Evolutionary conservation across 768 basidiomycete species (phyloP).

Genomic region (Paxillus involutus): DNA sequence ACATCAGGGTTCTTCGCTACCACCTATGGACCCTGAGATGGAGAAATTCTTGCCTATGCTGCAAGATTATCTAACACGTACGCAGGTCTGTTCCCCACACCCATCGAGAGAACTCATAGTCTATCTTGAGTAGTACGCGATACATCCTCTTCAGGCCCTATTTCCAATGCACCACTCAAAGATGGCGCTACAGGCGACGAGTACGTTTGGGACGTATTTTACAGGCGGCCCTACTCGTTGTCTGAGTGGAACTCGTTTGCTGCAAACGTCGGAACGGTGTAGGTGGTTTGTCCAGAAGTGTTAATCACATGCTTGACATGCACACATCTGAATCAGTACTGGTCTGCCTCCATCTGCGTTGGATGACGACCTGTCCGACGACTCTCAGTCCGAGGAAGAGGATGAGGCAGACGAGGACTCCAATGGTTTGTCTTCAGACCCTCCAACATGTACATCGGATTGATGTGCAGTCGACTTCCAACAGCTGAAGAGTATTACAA

Average conservation of each 20-base stretch:
- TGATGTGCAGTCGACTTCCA: not conserved
- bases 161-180: not conserved
- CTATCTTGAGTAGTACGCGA: constrained; percentile 24
- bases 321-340: constrained; percentile 39
- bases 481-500: constrained; percentile 81
- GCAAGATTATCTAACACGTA: constrained; percentile 70
- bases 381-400: constrained; percentile 64
- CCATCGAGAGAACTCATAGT: not conserved
- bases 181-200: constrained; percentile 39
- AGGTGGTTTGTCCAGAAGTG: constrained; percentile 19
- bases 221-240: constrained; percentile 60
- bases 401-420: constrained; percentile 86
- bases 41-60: constrained; percentile 77
- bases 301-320: not conserved
- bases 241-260: constrained; percentile 59
- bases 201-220: constrained; percentile 86
- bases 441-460: not conserved
- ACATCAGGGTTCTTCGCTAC: constrained; percentile 27
- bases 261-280: constrained; percentile 67
- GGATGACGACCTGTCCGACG: constrained; percentile 54
- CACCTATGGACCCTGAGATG: constrained; percentile 56
- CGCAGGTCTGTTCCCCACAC: constrained; percentile 15
- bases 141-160: constrained; percentile 8
- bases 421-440: constrained; percentile 51
- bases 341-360: constrained; percentile 60